Evolutionary conservation across 768 basidiomycete genomes (phyloP).

Genomic region (Podaxis pistillaris): DNA sequence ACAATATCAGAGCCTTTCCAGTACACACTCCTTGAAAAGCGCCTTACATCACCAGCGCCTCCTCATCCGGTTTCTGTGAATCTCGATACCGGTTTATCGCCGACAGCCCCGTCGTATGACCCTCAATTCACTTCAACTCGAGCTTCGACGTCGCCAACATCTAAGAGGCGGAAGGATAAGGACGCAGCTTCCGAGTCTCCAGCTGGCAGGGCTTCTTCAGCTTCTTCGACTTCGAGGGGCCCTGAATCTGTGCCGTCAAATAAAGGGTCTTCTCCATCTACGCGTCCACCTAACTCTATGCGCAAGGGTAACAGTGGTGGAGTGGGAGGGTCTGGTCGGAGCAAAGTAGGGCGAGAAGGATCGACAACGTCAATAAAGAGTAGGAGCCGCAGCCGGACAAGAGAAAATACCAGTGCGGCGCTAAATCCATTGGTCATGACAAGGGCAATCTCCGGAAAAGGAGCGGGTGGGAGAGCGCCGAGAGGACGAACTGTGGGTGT

Average conservation of each 20-base stretch:
- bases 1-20: slow-evolving; percentile 7
- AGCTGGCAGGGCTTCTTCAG: neutral
- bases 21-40: neutral
- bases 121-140: neutral
- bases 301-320: slow-evolving; percentile 2
- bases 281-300: neutral
- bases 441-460: slow-evolving; percentile 6
- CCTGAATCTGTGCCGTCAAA: slow-evolving; percentile 7
- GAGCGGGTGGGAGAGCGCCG: neutral
- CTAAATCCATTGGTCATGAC: slow-evolving; percentile 2
- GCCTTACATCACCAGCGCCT: neutral
- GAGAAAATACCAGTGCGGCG: neutral
- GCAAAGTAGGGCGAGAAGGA: neutral
- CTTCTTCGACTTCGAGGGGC: neutral
- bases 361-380: slow-evolving; percentile 5
- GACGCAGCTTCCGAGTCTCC: slow-evolving; percentile 2
- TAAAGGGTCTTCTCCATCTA: slow-evolving; percentile 1
- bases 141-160: neutral
- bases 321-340: neutral
- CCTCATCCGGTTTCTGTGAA: neutral
- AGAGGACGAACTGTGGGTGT: neutral
- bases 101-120: slow-evolving; percentile 5
- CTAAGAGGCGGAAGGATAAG: slow-evolving; percentile 11
- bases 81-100: slow-evolving; percentile 5
- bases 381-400: slow-evolving; percentile 9